Conservation (phyloP, 345 rosid species). For the Euphorbia tirucalli region DNA sequence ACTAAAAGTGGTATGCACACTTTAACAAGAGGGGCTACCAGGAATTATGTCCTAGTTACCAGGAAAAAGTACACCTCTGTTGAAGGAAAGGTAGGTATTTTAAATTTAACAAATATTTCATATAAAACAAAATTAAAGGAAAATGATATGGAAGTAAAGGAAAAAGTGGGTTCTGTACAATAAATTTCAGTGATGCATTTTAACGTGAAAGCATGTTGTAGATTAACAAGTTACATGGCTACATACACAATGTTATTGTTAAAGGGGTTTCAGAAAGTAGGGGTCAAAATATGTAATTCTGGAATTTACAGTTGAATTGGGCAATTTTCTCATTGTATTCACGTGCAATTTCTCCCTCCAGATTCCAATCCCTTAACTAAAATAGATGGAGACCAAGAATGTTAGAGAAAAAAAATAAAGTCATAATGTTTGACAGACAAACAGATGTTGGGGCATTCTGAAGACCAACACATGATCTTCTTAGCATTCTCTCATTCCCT, state of each 20-base stretch:
- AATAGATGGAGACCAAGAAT: neutral
- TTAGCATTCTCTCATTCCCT: slow-evolving; percentile 1
- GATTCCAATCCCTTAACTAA: neutral
- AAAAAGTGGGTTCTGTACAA: neutral
- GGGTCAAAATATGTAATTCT: neutral
- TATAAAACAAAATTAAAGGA: neutral
- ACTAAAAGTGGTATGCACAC: neutral
- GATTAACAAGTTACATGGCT: neutral
- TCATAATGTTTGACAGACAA: neutral
- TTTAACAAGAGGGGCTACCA: neutral
- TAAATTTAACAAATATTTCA: no score
- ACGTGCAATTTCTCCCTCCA: neutral
- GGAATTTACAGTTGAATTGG: neutral
- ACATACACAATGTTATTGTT: neutral
- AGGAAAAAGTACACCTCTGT: neutral
- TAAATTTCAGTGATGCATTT: neutral
- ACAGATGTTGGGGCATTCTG: neutral
- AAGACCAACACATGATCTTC: neutral
- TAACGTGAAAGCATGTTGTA: neutral
- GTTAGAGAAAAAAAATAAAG: neutral
- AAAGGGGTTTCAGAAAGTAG: neutral
- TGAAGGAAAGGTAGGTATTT: neutral
- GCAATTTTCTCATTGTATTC: neutral
- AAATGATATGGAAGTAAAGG: neutral
- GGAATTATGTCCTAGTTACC: no score